Evolutionary conservation across 1,284 basidiomycete species (phyloP).

Genomic region (Cryptococcus sp.): DNA sequence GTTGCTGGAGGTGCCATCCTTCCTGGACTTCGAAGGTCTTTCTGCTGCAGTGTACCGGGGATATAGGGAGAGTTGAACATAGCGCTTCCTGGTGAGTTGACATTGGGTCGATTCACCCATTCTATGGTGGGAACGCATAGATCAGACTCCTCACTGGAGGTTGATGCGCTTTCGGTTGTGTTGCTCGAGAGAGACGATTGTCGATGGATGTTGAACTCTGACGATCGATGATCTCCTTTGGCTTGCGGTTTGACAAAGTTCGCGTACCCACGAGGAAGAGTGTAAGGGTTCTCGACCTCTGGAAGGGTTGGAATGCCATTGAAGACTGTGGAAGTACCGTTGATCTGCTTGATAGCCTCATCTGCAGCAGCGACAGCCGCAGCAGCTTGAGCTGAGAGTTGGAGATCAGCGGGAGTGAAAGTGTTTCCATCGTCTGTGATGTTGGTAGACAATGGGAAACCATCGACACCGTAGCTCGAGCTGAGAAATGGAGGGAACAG

Average conservation of each 20-base stretch:
- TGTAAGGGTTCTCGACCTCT: slow-evolving; percentile 6
- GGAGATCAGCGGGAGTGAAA: slow-evolving; percentile 10
- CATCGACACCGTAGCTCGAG: slow-evolving; percentile 41
- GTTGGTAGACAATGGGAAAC: slow-evolving; percentile 25
- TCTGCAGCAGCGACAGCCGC: slow-evolving; percentile 34
- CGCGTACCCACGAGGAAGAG: slow-evolving; percentile 18
- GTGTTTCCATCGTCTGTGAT: slow-evolving; percentile 4
- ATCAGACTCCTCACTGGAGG: slow-evolving; percentile 41
- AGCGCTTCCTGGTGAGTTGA: background rate
- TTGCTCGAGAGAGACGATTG: slow-evolving; percentile 29
- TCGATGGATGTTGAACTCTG: slow-evolving; percentile 7
- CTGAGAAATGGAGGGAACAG: slow-evolving; percentile 23
- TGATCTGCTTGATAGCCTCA: slow-evolving; percentile 39
- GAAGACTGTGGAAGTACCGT: slow-evolving; percentile 36
- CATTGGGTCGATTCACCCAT: slow-evolving; percentile 31
- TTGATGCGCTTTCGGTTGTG: slow-evolving; percentile 24
- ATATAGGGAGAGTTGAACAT: slow-evolving; percentile 9
- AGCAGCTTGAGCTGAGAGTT: slow-evolving; percentile 17
- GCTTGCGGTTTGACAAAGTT: slow-evolving; percentile 20
- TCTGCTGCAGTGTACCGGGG: background rate
- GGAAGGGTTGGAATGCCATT: slow-evolving; percentile 17
- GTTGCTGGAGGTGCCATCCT: slow-evolving; percentile 1
- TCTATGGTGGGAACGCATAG: slow-evolving; percentile 38
- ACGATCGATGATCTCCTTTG: background rate
- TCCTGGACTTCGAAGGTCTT: background rate